Evolutionary conservation across 495 filamentous ascomycete species (phyloP), one percentile per base, ranked within the genome.

Genomic region (Rostrohypoxylon terebratum): DNA sequence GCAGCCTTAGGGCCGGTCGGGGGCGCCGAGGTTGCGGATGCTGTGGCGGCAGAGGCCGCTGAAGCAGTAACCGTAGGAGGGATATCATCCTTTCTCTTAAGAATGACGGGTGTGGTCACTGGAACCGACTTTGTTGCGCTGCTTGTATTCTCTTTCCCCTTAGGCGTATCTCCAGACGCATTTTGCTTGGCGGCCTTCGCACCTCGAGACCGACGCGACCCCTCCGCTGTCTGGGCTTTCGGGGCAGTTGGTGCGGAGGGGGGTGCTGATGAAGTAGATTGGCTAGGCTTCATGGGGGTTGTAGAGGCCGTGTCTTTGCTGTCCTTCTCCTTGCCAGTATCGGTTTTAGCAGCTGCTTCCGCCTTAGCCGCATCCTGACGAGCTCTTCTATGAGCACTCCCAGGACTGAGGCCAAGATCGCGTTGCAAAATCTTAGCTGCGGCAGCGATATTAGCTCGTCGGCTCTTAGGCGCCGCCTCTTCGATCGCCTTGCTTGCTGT

Each of bases 381-480:
- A 10, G 86, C 84, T 73, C 83, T 84, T 23, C 86, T 79, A 72
- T 87, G 85, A 9, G 85, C 84, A 53, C 84, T 87, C 59, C 87
- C 86, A 5, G 88, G 86, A 48, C 88, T 88, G n/a, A 98, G 85
- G 16, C 95, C 96, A 16, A 97, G 83, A 79, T 98, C 96, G 14
- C 94, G 90, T 73, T 97, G 94, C 21, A 98, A 80, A 66, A 98
- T 97, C 50, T 90, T 90, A 16, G 93, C 93, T 4, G 93, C 94
- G 23, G 87, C 90, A 31, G 90, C 87, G 38, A 88, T 90, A 69
- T 88, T 92, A 8, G 91, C 92, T 66, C 93, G 87, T 40, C 85
- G 79, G 59, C 81, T 84, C 81, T 83, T 82, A 10, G 81, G 66
- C 20, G 60, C 51, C 3, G 78, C 59, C 21, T 80, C 62, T 38